Conservation (phyloP, 176 grass and related monocot genomes). For the Thinopyrum elongatum region DNA sequence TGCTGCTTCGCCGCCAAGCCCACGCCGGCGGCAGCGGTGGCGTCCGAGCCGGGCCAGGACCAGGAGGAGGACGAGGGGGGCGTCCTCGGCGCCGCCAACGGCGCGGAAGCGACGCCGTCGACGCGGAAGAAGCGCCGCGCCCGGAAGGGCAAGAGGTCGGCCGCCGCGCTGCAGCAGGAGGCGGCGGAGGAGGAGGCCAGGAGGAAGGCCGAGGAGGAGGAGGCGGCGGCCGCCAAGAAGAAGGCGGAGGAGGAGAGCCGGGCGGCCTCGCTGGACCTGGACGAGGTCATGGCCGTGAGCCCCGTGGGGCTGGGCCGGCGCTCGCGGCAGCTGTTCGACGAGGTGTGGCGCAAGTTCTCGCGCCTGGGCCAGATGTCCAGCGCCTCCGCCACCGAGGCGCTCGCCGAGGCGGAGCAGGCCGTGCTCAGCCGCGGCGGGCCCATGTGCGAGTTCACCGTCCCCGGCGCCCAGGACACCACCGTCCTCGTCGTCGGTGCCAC, state of each 20-base stretch:
- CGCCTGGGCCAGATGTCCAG: conserved; percentile 90
- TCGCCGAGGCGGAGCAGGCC: conserved; percentile 57
- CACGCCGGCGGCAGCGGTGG: conserved; percentile 13
- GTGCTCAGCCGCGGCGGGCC: conserved; percentile 67
- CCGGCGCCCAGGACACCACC: conserved; percentile 92
- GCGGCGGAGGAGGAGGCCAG: background rate
- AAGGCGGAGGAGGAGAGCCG: conserved; percentile 25
- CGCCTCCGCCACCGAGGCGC: conserved; percentile 42
- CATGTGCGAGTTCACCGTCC: conserved; percentile 93
- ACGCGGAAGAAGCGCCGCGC: conserved; percentile 26
- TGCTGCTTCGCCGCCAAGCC: conserved; percentile 53
- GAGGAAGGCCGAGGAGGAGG: conserved; percentile 4
- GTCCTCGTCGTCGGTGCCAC: conserved; percentile 90
- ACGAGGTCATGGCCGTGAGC: conserved; percentile 74
- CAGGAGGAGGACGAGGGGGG: background rate
- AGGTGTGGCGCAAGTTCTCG: conserved; percentile 99
- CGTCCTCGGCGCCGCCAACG: background rate
- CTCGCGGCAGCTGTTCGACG: conserved; percentile 92
- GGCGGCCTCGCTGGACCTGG: conserved; percentile 57
- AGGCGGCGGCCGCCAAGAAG: background rate
- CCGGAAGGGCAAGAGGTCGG: conserved; percentile 33
- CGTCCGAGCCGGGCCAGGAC: conserved; percentile 28
- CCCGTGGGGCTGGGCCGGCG: conserved; percentile 82
- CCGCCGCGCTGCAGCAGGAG: conserved; percentile 5
- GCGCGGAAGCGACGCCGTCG: background rate